Percentiles rank a stretch among this genome's conserved stretches.
These are phyloP conservation scores for Tulasnella sp. DNA, from an alignment of 768 basidiomycete genomes.

Conservation along the genomic window DNA sequence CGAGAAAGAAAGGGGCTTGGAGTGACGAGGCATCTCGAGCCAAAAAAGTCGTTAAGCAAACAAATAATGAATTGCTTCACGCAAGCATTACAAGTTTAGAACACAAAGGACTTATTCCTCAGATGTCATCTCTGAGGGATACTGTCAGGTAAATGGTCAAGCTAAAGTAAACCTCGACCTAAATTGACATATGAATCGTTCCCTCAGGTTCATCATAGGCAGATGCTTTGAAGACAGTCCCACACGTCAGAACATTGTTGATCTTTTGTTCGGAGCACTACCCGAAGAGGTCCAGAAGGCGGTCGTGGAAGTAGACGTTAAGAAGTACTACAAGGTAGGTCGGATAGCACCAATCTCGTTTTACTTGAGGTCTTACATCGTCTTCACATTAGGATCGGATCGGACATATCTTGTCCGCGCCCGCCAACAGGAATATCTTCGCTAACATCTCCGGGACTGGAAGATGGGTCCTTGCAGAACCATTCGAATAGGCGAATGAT, in stretches of 20 bases:
- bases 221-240: neutral
- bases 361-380: neutral
- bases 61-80: neutral
- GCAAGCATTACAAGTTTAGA: neutral
- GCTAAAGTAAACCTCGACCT: neutral
- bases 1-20: neutral
- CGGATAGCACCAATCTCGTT: neutral
- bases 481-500: neutral
- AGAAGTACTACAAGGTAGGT: neutral
- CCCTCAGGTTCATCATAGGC: neutral
- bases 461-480: neutral
- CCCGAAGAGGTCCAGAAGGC: neutral
- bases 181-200: neutral
- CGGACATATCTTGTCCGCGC: neutral
- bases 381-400: neutral
- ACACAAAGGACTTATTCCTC: neutral
- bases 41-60: neutral
- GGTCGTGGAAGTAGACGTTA: neutral
- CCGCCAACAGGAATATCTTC: neutral
- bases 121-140: neutral
- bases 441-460: neutral
- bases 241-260: neutral
- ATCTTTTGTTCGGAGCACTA: neutral
- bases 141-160: neutral
- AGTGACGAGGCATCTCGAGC: neutral